Base-by-base conservation (phyloP, 192 early-diverging fungal genomes). In the Mortierella antarctica region DNA sequence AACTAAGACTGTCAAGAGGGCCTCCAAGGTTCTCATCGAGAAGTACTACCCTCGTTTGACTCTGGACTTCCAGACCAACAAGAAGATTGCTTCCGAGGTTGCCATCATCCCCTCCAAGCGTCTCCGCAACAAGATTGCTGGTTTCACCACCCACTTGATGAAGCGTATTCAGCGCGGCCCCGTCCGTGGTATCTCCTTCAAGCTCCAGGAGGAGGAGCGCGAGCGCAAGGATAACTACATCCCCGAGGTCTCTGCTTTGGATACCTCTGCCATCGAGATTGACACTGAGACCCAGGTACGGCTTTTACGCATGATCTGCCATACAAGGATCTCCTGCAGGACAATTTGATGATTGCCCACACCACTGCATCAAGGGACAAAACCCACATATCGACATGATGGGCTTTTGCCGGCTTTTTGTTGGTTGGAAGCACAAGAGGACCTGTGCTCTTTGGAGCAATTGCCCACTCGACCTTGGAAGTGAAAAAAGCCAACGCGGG, bases 71-170 rank as follows among this genome's bases (percentile, higher is more conserved):
- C 96, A 99, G 89, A 97, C 96, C 91, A 99, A 99, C 96, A 99
- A 99, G 96, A 96, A 94, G 87, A 97, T 98, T 86, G 88, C 88
- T 84, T 93, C 94, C 85, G 97, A 98, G 89, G 97, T 98, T 78
- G 96, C 98, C 82, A 96, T 98, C 86, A 97, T 99, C 79, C 86
- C 95, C 70, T 94, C 95, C 84, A 98, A 99, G 95, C 95, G 98
- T 83, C 95, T 99, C 85, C 95, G 98, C 84, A 99, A 99, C 95
- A 98, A 99, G 94, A 99, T 99, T 85, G 98, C 98, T 82, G 98
- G 98, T 75, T 99, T 98, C 94, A 99, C 98, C 88, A 99, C 98
- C 78, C 98, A 98, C 88, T 92, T 99, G 94, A 99, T 99, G 98
- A 94, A 95, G 91, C 96, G 98, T 89, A 98, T 99, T 82, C 94